These are phyloP conservation scores for Persicaria tinctoria DNA, from an alignment of 148 eudicot species.

Conservation along the genomic window DNA sequence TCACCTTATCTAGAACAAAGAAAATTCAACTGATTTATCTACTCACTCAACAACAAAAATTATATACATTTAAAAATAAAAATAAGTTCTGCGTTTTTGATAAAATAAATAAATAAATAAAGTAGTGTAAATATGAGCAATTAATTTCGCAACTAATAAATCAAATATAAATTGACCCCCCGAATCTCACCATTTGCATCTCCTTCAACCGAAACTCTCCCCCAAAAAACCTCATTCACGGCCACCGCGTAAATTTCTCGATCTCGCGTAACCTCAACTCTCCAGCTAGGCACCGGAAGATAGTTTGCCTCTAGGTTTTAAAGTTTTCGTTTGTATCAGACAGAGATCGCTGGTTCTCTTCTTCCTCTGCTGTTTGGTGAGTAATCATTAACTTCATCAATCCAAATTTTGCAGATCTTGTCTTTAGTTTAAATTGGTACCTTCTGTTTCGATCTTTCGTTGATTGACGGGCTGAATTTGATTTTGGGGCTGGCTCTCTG, in stretches of 20 bases:
- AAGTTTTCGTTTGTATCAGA: not conserved
- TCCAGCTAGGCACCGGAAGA: not conserved
- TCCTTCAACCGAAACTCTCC: conserved; percentile 1
- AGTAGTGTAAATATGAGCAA: not conserved
- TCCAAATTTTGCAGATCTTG: not conserved
- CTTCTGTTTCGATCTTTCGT: not conserved
- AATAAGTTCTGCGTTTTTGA: not conserved
- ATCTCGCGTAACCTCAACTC: not conserved
- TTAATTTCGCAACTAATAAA: not conserved
- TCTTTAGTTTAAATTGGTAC: not conserved
- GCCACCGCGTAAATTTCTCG: not conserved
- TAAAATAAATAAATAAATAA: not conserved
- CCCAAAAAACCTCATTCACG: conserved; percentile 1
- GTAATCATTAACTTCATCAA: conserved; percentile 2
- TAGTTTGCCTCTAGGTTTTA: not conserved
- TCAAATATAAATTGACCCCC: not conserved
- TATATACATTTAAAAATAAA: no score
- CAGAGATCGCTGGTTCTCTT: not conserved
- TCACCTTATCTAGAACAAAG: conserved; percentile 9
- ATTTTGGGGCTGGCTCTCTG: not conserved
- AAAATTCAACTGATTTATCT: not conserved
- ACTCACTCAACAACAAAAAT: no score
- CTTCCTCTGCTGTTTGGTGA: not conserved
- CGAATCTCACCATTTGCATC: not conserved
- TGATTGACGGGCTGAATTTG: not conserved